Conservation (phyloP, 176 grass and related monocot genomes). For the Oryza meridionalis region DNA sequence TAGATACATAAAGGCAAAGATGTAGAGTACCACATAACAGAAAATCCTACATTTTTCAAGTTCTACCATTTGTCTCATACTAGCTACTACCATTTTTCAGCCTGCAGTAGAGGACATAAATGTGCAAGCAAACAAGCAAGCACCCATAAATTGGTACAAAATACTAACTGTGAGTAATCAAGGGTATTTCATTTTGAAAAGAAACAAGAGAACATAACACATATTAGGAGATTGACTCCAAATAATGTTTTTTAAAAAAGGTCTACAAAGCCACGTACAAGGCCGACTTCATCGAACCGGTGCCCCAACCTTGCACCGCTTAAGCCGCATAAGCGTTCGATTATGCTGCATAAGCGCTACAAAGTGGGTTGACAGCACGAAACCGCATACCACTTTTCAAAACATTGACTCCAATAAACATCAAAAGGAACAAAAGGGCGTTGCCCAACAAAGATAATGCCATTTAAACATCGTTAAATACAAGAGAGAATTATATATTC, state of each 20-base stretch:
- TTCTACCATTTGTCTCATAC: slow-evolving; percentile 4
- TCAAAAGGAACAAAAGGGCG: background rate
- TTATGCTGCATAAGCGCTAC: no score
- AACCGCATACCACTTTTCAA: no score
- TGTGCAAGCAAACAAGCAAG: slow-evolving; percentile 9
- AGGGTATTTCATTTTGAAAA: background rate
- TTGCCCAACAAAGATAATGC: background rate
- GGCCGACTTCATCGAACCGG: no score
- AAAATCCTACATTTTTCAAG: slow-evolving; percentile 25
- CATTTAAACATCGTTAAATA: background rate
- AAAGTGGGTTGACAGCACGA: no score
- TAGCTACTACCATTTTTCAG: slow-evolving; percentile 15
- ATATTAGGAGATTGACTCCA: background rate
- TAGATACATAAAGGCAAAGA: background rate
- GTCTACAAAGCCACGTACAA: no score
- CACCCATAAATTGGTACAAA: slow-evolving; percentile 10
- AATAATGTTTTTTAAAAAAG: no score
- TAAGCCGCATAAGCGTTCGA: no score
- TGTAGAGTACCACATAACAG: background rate
- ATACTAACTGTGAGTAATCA: background rate
- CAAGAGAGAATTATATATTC: background rate
- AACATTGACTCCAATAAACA: background rate
- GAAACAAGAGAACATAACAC: background rate
- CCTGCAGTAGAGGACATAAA: background rate
- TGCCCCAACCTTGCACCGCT: no score